Evolutionary conservation across 768 basidiomycete genomes (phyloP).

Genomic region (Gelatoporia subvermispora): DNA sequence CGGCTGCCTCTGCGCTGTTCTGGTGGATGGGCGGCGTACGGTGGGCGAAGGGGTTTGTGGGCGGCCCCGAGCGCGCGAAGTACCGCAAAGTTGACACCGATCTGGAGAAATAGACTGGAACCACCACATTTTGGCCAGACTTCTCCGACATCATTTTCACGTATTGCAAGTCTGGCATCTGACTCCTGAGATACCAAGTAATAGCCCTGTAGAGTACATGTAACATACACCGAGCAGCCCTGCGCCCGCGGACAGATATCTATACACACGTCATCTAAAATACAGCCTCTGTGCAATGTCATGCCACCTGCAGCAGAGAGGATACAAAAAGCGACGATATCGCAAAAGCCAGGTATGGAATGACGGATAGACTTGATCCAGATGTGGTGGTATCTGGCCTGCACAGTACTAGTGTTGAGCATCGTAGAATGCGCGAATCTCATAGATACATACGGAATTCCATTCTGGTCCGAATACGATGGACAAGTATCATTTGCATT

Average conservation of each 20-base stretch:
- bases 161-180: not conserved
- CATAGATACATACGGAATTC: constrained; percentile 16
- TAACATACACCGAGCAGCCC: no score
- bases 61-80: constrained; percentile 17
- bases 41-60: constrained; percentile 37
- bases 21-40: constrained; percentile 50
- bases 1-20: constrained; percentile 39
- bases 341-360: no score
- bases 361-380: not conserved
- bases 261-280: no score
- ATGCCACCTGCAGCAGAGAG: no score
- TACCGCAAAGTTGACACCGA: constrained; percentile 13
- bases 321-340: no score
- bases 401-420: not conserved
- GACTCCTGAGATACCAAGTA: no score
- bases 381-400: constrained; percentile 17
- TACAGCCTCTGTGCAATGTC: no score
- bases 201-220: no score
- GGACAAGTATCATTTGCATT: constrained; percentile 30
- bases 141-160: not conserved
- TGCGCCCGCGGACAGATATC: no score
- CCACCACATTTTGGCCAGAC: not conserved
- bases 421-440: not conserved
- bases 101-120: constrained; percentile 9
- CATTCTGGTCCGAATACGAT: constrained; percentile 20